These are phyloP conservation scores for Endoconidiophora laricicola DNA, from an alignment of 2,329 filamentous ascomycete genomes.

Conservation along the genomic window DNA sequence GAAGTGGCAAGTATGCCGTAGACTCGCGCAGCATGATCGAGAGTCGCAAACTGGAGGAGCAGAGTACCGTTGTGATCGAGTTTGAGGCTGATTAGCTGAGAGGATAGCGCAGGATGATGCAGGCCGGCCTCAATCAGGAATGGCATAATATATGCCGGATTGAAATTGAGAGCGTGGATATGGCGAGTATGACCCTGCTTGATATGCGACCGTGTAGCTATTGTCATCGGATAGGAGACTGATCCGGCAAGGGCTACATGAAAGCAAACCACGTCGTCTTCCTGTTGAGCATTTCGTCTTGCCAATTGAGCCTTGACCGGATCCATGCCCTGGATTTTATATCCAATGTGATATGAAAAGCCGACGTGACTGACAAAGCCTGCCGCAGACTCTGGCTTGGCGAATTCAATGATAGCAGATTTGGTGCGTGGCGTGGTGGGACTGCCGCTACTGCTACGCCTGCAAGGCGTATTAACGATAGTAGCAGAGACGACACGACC, in stretches of 20 bases:
- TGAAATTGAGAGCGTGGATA: constrained; percentile 4
- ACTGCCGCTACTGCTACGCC: background rate
- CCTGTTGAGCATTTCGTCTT: background rate
- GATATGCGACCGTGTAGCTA: constrained; percentile 4
- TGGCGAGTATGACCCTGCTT: constrained; percentile 10
- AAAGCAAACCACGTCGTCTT: background rate
- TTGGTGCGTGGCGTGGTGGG: background rate
- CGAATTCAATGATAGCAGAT: constrained; percentile 8
- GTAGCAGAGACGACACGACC: constrained; percentile 7
- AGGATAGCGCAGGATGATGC: background rate
- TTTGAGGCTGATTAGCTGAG: constrained; percentile 4
- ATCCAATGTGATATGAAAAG: constrained; percentile 1
- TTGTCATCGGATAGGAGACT: constrained; percentile 8
- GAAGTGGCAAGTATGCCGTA: background rate
- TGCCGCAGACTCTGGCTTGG: constrained; percentile 1
- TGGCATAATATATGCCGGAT: constrained; percentile 5
- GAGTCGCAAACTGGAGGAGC: constrained; percentile 1
- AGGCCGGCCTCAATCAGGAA: background rate
- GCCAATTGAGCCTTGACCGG: background rate
- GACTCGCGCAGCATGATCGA: background rate
- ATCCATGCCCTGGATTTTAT: background rate
- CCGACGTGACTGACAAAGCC: background rate
- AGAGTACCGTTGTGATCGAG: constrained; percentile 1
- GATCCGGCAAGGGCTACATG: background rate
- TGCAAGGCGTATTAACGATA: background rate